These are phyloP conservation scores for Phanerodontia chrysosporium DNA, from an alignment of 768 basidiomycete species.

Conservation along the genomic window DNA sequence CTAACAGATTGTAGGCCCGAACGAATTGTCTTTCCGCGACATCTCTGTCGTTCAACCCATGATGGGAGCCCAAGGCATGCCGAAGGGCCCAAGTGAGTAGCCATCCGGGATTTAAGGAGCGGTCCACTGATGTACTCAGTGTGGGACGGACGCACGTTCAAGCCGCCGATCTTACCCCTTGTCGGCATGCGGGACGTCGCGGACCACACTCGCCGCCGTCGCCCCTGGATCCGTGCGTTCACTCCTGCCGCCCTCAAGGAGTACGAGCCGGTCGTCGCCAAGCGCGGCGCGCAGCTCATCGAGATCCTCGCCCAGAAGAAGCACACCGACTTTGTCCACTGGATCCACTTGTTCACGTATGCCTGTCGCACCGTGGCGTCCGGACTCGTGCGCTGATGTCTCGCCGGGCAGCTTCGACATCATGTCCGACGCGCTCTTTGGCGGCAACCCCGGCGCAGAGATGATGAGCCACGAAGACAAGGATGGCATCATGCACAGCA, in stretches of 20 bases:
- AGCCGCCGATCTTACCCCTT: neutral
- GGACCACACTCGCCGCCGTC: conserved; percentile 36
- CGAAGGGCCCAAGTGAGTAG: conserved; percentile 16
- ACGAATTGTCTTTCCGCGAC: conserved; percentile 16
- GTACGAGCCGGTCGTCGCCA: conserved; percentile 35
- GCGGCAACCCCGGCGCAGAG: neutral
- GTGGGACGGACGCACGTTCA: neutral
- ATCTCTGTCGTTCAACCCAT: conserved; percentile 9
- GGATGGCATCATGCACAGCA: neutral
- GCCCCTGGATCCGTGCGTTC: conserved; percentile 42
- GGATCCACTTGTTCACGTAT: conserved; percentile 36
- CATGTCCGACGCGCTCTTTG: conserved; percentile 39
- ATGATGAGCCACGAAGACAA: neutral
- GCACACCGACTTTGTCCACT: conserved; percentile 28
- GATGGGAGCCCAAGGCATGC: conserved; percentile 12
- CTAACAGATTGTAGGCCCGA: conserved; percentile 12
- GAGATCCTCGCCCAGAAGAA: conserved; percentile 9
- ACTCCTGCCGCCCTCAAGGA: conserved; percentile 37
- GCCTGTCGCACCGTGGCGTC: neutral
- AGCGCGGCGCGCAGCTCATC: conserved; percentile 19
- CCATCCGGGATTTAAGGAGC: too few species aligned
- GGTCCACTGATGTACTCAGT: neutral
- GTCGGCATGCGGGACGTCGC: conserved; percentile 17
- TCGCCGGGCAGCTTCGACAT: conserved; percentile 21
- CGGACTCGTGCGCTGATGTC: neutral